Evolutionary conservation across 257 asterid genomes (phyloP).

Genomic region (Solanum medicagineum): DNA sequence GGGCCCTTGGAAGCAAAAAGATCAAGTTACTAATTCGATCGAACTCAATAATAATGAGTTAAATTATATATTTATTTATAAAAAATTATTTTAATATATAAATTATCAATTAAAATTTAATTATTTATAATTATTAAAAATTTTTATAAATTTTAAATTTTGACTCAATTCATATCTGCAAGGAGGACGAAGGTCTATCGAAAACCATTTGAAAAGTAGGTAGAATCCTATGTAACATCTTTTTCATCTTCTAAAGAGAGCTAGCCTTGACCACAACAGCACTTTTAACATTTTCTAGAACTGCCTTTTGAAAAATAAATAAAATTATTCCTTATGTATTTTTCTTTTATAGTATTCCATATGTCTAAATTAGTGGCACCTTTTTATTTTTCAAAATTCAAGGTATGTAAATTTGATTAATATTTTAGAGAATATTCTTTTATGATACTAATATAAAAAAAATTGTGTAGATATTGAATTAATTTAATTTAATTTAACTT

Average conservation of each 20-base stretch:
- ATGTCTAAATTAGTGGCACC: neutral
- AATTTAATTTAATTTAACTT: too few relatives aligned
- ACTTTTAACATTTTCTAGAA: neutral
- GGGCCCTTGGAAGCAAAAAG: neutral
- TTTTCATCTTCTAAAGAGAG: neutral
- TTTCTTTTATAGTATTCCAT: neutral
- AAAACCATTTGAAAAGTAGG: neutral
- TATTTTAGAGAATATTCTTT: too few relatives aligned
- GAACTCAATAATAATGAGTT: neutral
- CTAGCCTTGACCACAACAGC: neutral
- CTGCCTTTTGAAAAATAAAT: too few relatives aligned
- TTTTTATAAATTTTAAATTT: too few relatives aligned
- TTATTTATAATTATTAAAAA: too few relatives aligned
- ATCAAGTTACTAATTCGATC: neutral
- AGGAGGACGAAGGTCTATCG: neutral
- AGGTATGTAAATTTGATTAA: too few relatives aligned
- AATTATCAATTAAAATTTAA: too few relatives aligned
- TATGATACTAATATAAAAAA: too few relatives aligned
- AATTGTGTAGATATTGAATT: too few relatives aligned
- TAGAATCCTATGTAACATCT: neutral
- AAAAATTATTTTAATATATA: neutral
- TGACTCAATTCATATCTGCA: neutral
- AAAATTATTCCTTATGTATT: too few relatives aligned
- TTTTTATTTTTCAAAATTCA: too few relatives aligned
- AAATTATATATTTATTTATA: neutral